Base-by-base conservation (phyloP, 148 eudicot species). In the Cornus kousa region DNA sequence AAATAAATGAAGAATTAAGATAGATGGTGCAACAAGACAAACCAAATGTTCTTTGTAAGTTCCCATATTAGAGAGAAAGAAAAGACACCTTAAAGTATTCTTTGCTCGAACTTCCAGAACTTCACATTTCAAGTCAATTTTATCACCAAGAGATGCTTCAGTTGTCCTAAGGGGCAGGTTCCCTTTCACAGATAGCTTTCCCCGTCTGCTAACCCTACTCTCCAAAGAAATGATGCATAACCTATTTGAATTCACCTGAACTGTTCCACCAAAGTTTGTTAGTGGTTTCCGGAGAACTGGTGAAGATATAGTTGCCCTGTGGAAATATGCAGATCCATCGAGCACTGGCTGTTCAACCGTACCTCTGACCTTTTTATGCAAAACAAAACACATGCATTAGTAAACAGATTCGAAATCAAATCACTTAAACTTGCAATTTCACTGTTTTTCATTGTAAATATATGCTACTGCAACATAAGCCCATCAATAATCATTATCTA, bases 311-410 rank as follows among this genome's bases (percentile, higher is more conserved):
- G 97, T 92, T 81, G 97, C 99, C 89, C 98, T 88, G 87, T 97
- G 95, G 79, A 97, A 94, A 79, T 87, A 90, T 70, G 99, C 99
- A 72, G 99, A 97, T 68, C 99, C 99, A 82, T 97, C 98, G 35
- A 97, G 90, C 86, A 91, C 91, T 39, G 99, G 99, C 78, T 88
- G 94, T 86, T 97, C 98, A 85, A 97, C 99, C n/a, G 99, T 94
- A 78, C 99, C 99, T 86, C 99, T 91, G 78, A 97, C 98, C 99
- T 97, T 76, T 32, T 84, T 72, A 84, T 77, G 72, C 20, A 74
- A 43, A 60, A 68, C 39, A 83, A 31, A 81, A 74, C 14, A 81
- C 40, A 71, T 70, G 81, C 68, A 83, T 82, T 32, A 78, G 71
- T 17, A 46, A 72, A 55, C 67, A 50, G 53, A 67, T 57, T 17